Conservation (phyloP, 2,329 filamentous ascomycete genomes). For the Penicillium freii region DNA sequence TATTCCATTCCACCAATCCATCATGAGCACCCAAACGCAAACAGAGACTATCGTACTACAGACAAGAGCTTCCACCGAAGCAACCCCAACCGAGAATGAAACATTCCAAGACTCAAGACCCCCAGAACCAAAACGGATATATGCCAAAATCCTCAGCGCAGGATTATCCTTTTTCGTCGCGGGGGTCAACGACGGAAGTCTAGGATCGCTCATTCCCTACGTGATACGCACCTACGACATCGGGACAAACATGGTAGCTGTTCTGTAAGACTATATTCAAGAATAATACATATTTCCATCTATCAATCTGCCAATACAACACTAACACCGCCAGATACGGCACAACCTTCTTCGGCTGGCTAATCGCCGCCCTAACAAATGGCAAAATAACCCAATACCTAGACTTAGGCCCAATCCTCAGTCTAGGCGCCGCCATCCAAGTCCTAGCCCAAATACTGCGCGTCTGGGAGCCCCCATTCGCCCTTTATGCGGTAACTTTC, state of each 20-base stretch:
- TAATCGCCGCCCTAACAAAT: slow-evolving; percentile 58
- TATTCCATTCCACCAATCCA: background rate
- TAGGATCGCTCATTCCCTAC: slow-evolving; percentile 63
- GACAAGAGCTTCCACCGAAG: background rate
- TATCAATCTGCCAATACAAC: background rate
- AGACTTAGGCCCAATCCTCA: slow-evolving; percentile 57
- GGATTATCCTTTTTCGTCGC: slow-evolving; percentile 65
- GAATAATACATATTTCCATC: too few species aligned
- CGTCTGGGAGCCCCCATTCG: slow-evolving; percentile 57
- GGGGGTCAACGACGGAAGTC: slow-evolving; percentile 63
- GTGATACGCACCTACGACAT: slow-evolving; percentile 58
- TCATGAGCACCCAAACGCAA: slow-evolving; percentile 14
- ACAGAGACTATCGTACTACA: slow-evolving; percentile 13
- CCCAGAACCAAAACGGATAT: slow-evolving; percentile 16
- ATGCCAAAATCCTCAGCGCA: slow-evolving; percentile 54
- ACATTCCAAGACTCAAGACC: background rate
- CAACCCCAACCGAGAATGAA: background rate
- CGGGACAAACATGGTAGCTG: slow-evolving; percentile 52
- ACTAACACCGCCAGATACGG: slow-evolving; percentile 45
- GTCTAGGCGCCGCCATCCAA: slow-evolving; percentile 57
- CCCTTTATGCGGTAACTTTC: slow-evolving; percentile 58
- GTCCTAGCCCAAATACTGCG: slow-evolving; percentile 48
- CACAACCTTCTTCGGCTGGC: slow-evolving; percentile 60
- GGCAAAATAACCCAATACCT: slow-evolving; percentile 49
- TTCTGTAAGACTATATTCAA: slow-evolving; percentile 43